These are phyloP conservation scores for Ogataea nakhonphanomensis DNA, from an alignment of 805 yeast genomes.

Conservation along the genomic window DNA sequence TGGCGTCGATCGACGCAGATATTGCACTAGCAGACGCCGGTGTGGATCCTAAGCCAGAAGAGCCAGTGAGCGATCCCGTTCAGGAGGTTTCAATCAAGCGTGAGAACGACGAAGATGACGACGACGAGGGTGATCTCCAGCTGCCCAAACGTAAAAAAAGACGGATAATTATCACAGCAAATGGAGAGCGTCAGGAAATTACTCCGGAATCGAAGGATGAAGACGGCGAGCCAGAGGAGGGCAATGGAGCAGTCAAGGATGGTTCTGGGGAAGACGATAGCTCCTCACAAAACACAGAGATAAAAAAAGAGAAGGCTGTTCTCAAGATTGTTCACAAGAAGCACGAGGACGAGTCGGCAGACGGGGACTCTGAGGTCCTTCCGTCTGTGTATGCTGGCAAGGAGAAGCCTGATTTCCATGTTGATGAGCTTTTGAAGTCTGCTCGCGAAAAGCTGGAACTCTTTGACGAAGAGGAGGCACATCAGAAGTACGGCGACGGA, in stretches of 20 bases:
- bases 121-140: conserved; percentile 19
- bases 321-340: background rate
- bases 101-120: conserved; percentile 16
- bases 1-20: conserved; percentile 23
- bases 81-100: conserved; percentile 1
- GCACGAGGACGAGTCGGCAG: background rate
- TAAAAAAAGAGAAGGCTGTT: conserved; percentile 4
- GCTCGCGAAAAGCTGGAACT: conserved; percentile 22
- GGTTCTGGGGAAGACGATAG: conserved; percentile 7
- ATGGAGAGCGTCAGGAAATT: conserved; percentile 23
- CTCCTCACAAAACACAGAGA: background rate
- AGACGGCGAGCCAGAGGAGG: conserved; percentile 19
- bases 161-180: conserved; percentile 19
- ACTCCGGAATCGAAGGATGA: conserved; percentile 12
- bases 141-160: conserved; percentile 21
- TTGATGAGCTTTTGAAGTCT: conserved; percentile 21
- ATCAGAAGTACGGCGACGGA: conserved; percentile 53
- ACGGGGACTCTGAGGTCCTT: conserved; percentile 15
- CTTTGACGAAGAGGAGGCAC: conserved; percentile 48
- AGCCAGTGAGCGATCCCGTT: conserved; percentile 4
- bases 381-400: conserved; percentile 41
- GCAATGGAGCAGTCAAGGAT: background rate
- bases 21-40: conserved; percentile 4
- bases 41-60: conserved; percentile 13
- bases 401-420: conserved; percentile 16